These are phyloP conservation scores for Fraxinus anomala DNA, from an alignment of 257 asterid genomes.

Conservation along the genomic window DNA sequence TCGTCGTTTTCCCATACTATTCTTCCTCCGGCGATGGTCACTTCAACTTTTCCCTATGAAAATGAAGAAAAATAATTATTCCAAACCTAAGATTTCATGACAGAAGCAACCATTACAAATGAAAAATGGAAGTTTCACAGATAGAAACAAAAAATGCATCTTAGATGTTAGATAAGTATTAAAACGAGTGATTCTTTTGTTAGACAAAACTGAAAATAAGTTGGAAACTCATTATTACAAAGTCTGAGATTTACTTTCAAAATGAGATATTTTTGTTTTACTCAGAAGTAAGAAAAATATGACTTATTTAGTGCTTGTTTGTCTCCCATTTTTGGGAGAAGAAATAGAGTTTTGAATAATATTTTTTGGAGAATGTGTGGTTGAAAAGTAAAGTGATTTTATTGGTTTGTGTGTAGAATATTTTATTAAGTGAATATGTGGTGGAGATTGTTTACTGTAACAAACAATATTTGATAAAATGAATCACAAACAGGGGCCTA, in stretches of 20 bases:
- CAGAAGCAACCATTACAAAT: slow-evolving; percentile 4
- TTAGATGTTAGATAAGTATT: background rate
- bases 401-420: too few species aligned
- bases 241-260: background rate
- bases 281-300: background rate
- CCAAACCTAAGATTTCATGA: background rate
- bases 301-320: background rate
- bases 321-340: too few species aligned
- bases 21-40: slow-evolving; percentile 86
- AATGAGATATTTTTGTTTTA: background rate
- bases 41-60: slow-evolving; percentile 85
- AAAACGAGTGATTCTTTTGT: too few species aligned
- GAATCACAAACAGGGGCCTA: too few species aligned
- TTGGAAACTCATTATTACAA: background rate
- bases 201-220: background rate
- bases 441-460: too few species aligned
- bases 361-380: too few species aligned
- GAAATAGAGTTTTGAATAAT: too few species aligned
- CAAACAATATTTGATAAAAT: too few species aligned
- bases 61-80: background rate
- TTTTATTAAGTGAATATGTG: too few species aligned
- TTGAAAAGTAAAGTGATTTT: too few species aligned
- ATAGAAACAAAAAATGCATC: background rate
- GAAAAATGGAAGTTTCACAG: background rate
- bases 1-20: slow-evolving; percentile 83